Base-by-base conservation (phyloP, 257 asterid genomes). In the Fraxinus cuspidata region DNA sequence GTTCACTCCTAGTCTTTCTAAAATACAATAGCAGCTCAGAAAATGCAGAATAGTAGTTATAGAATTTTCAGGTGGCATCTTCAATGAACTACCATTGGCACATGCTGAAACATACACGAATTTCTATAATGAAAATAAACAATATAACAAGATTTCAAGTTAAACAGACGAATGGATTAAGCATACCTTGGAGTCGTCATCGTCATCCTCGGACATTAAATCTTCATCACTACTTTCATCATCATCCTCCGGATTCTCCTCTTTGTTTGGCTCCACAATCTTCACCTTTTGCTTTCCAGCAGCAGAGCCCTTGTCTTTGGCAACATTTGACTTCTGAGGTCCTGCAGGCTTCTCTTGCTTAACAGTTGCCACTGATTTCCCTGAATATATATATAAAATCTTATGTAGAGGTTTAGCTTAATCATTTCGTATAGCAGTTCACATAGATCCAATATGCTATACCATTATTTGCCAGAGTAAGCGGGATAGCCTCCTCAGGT, bases 261-360 rank as follows among this genome's bases (percentile, higher is more conserved):
- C 83, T 19, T 78, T 73, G 70, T 29, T 82, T 31, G 96, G 96
- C 81, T 89, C 91, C 11, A 72, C 85, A 77, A 89, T 88, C 83
- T 80, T 87, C 85, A 89, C 97, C 89, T 85, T 88, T 64, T 84
- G 92, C 83, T 89, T 90, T 75, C 85, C 93, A 70, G 86, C 81
- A 74, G 76, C 85, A 74, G 90, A 66, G 13, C 64, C 84, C 78
- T 86, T 90, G 13, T 78, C 86, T 79, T 86, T 88, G 51, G 71
- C 77, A 47, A 85, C 85, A 47, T 68, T 84, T 23, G 84, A 81
- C 81, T 89, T 87, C 70, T 35, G 88, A 75, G 83, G 53, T 53
- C 74, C 92, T 13, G 67, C 86, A 29, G 93, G 83, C 79, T 91
- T 90, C 79, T 65, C 92, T 74, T 77, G 76, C 85, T 86, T 85